Conservation (phyloP, 352 stramenopile genomes). For the Blastocystis sp. region DNA sequence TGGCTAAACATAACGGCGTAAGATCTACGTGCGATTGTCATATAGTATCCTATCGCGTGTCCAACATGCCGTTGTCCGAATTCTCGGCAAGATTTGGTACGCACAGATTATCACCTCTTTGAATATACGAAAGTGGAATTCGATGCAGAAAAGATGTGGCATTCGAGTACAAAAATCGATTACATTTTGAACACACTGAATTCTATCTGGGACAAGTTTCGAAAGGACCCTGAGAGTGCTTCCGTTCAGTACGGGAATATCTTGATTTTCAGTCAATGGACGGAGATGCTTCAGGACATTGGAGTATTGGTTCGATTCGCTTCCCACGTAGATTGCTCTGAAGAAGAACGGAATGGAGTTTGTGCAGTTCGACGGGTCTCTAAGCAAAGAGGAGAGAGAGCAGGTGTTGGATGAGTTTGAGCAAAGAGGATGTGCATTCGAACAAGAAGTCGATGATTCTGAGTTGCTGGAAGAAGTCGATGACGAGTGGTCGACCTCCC, state of each 20-base stretch:
- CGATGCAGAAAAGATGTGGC: constrained; percentile 25
- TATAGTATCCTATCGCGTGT: constrained; percentile 45
- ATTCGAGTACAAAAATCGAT: constrained; percentile 53
- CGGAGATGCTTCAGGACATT: constrained; percentile 18
- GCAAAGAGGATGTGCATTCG: background rate
- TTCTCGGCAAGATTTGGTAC: constrained; percentile 42
- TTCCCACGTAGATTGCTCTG: constrained; percentile 17
- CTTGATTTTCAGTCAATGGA: constrained; percentile 48
- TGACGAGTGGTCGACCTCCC: background rate
- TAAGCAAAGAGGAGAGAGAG: constrained; percentile 44
- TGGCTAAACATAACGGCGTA: constrained; percentile 65
- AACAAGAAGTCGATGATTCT: constrained; percentile 68
- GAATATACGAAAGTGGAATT: constrained; percentile 14
- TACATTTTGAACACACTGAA: background rate
- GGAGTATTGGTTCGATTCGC: background rate
- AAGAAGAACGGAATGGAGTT: background rate
- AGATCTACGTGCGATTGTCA: background rate
- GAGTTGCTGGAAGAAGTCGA: constrained; percentile 68
- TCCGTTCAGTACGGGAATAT: constrained; percentile 27
- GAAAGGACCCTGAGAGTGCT: background rate
- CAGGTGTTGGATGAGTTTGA: background rate
- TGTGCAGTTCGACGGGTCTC: constrained; percentile 1
- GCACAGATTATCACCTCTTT: background rate
- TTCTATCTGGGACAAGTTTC: background rate
- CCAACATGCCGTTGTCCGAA: constrained; percentile 58